Conservation (phyloP, 2,329 filamentous ascomycete genomes). For the Fusarium austroafricanum region DNA sequence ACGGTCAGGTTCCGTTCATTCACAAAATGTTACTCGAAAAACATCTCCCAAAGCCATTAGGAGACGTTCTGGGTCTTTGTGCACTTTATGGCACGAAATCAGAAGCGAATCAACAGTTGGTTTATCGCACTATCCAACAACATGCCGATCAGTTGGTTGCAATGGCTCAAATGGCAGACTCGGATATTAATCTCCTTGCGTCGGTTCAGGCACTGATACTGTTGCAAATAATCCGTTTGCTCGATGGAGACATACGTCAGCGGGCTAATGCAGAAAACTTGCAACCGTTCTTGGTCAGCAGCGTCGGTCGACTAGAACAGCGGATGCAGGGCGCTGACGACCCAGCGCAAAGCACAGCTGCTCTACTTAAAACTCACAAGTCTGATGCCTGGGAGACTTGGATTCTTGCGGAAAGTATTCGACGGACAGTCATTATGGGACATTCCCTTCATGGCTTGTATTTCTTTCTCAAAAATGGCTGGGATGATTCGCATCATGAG, state of each 20-base stretch:
- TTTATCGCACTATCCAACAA: slow-evolving; percentile 1
- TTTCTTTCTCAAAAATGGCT: not conserved
- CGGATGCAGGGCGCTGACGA: not conserved
- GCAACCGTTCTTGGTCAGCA: not conserved
- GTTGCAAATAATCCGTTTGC: not conserved
- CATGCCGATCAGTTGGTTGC: not conserved
- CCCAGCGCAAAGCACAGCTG: not conserved
- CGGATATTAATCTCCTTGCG: not conserved
- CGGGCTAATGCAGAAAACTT: not conserved
- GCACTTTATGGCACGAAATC: not conserved
- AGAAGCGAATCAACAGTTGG: not conserved
- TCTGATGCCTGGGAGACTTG: not conserved
- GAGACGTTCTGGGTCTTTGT: not conserved
- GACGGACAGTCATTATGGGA: not conserved
- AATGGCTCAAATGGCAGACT: not conserved
- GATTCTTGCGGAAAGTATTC: not conserved
- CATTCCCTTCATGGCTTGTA: not conserved
- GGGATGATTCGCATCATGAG: not conserved
- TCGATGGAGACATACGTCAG: not conserved
- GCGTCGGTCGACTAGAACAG: not conserved
- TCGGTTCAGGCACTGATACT: not conserved
- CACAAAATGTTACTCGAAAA: not conserved
- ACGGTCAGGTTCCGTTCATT: not conserved
- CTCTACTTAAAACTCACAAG: not conserved
- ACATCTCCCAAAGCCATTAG: not conserved